Evolutionary conservation across 2,329 filamentous ascomycete species (phyloP).

Genomic region (Pezizomycotina sp.): DNA sequence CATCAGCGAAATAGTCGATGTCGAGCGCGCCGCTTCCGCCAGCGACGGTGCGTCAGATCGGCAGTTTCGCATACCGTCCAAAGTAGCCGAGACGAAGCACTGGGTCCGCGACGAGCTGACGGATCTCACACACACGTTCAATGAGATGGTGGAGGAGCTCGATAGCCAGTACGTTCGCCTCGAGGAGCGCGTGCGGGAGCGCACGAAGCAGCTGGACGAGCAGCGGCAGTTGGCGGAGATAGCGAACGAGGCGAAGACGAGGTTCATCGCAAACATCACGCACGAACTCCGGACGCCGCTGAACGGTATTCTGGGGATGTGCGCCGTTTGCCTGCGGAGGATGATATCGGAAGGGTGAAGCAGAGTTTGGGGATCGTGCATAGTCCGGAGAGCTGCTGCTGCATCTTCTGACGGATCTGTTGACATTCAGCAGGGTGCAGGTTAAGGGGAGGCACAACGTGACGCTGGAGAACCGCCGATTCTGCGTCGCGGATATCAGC

Average conservation of each 20-base stretch:
- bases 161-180: slow-evolving; percentile 70
- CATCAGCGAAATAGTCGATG: no score
- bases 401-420: slow-evolving; percentile 71
- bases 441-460: slow-evolving; percentile 56
- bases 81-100: slow-evolving; percentile 60
- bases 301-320: slow-evolving; percentile 92
- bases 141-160: slow-evolving; percentile 83
- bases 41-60: no score
- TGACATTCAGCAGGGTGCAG: slow-evolving; percentile 91
- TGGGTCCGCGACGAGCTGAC: slow-evolving; percentile 59
- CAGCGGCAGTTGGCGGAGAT: slow-evolving; percentile 40
- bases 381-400: slow-evolving; percentile 67
- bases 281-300: slow-evolving; percentile 82
- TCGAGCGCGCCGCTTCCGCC: no score
- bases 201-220: slow-evolving; percentile 74
- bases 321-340: slow-evolving; percentile 80
- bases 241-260: slow-evolving; percentile 88
- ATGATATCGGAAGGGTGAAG: slow-evolving; percentile 63
- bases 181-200: slow-evolving; percentile 67
- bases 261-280: slow-evolving; percentile 95
- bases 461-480: slow-evolving; percentile 68
- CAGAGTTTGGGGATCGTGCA: slow-evolving; percentile 76
- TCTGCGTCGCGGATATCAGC: slow-evolving; percentile 62
- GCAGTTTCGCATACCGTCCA: slow-evolving; percentile 73
- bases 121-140: slow-evolving; percentile 66